These are phyloP conservation scores for Antitrichia curtipendula DNA, from an alignment of 225 moss, liverwort and hornwort species.

Conservation along the genomic window DNA sequence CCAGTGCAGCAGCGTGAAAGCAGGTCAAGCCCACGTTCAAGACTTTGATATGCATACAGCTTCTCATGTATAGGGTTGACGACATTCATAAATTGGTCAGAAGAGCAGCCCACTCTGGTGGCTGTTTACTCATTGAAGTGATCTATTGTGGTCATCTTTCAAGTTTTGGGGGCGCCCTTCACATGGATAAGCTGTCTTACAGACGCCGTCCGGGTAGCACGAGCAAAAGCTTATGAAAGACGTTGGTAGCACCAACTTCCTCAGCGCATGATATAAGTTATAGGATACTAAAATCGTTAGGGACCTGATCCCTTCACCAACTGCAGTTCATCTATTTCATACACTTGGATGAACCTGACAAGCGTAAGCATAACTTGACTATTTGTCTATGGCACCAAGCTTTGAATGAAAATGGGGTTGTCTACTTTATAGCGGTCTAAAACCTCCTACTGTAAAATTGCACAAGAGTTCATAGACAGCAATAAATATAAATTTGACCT, in stretches of 20 bases:
- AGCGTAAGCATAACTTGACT: neutral
- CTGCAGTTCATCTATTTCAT: neutral
- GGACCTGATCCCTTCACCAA: neutral
- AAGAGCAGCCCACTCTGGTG: neutral
- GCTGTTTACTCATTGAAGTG: neutral
- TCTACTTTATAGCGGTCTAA: too few relatives aligned
- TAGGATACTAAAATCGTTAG: neutral
- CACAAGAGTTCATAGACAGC: neutral
- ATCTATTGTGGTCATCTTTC: neutral
- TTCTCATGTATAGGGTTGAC: neutral
- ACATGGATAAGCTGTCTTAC: neutral
- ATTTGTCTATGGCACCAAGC: neutral
- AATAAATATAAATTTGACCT: neutral
- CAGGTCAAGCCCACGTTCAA: slow-evolving; percentile 20
- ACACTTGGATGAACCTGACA: neutral
- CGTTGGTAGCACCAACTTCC: neutral
- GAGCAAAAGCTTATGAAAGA: neutral
- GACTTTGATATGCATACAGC: slow-evolving; percentile 8
- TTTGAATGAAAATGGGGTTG: neutral
- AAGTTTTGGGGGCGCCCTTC: neutral
- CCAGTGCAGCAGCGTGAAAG: slow-evolving; percentile 64
- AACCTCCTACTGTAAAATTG: neutral
- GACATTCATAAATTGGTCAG: neutral
- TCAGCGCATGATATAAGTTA: neutral
- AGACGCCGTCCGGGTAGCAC: neutral